Conservation (phyloP, 169 alveolate species). For the Eimeria falciformis region DNA sequence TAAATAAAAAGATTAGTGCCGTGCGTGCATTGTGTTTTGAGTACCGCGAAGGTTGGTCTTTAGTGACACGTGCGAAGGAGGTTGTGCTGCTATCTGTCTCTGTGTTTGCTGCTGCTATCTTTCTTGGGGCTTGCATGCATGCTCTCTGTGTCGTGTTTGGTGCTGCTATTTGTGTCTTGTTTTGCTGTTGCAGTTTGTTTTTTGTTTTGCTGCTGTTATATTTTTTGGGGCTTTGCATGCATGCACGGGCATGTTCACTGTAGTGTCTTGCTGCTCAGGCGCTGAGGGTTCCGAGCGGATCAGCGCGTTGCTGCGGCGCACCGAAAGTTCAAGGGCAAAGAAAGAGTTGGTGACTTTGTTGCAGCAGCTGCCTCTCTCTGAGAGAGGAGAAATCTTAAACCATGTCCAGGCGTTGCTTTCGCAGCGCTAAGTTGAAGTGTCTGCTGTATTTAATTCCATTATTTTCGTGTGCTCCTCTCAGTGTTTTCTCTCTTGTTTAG, state of each 20-base stretch:
- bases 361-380: conserved; percentile 7
- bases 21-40: too few relatives aligned
- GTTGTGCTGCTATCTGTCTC: too few relatives aligned
- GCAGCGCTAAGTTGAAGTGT: neutral
- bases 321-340: conserved; percentile 8
- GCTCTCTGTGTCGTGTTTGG: too few relatives aligned
- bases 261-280: conserved; percentile 22
- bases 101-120: too few relatives aligned
- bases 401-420: neutral
- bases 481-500: too few relatives aligned
- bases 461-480: too few relatives aligned
- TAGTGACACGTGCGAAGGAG: too few relatives aligned
- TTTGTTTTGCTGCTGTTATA: neutral
- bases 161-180: too few relatives aligned
- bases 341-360: conserved; percentile 37
- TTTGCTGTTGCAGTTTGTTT: neutral
- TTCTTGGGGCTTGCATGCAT: too few relatives aligned
- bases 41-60: too few relatives aligned
- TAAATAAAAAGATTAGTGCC: too few relatives aligned
- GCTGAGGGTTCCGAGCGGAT: conserved; percentile 22
- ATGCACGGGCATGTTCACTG: neutral
- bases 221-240: neutral
- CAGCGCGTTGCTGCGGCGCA: conserved; percentile 50
- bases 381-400: neutral
- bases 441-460: too few relatives aligned